Conservation (phyloP, 75 land plant genomes). For the Pinus tabuliformis region DNA sequence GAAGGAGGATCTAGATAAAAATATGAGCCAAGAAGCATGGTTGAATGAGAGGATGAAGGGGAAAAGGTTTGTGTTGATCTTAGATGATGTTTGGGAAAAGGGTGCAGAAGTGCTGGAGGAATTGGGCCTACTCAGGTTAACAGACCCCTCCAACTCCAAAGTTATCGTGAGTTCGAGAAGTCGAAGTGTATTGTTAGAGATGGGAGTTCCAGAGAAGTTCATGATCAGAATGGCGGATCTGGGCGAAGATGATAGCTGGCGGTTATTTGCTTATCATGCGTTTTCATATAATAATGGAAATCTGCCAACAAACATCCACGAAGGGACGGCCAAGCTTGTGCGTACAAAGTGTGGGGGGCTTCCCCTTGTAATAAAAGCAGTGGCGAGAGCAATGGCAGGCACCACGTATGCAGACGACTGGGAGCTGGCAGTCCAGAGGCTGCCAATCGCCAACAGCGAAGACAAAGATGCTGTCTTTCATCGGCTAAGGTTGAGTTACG, state of each 20-base stretch:
- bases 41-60: neutral
- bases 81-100: slow-evolving; percentile 3
- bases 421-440: neutral
- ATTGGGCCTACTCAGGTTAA: neutral
- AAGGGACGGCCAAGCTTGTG: neutral
- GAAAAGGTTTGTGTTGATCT: neutral
- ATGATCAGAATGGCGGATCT: neutral
- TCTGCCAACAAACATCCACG: neutral
- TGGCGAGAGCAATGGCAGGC: neutral
- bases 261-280: neutral
- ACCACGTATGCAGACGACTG: neutral
- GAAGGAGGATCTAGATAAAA: neutral
- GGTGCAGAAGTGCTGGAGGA: neutral
- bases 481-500: neutral
- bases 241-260: neutral
- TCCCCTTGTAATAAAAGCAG: neutral
- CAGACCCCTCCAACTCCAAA: neutral
- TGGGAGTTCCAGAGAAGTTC: neutral
- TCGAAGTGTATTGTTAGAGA: neutral
- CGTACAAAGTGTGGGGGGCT: neutral
- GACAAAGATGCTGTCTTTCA: neutral
- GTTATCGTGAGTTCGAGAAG: neutral
- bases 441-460: neutral
- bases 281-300: neutral
- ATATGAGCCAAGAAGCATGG: neutral